Evolutionary conservation across 2,329 filamentous ascomycete genomes (phyloP), one percentile per base, ranked within the genome.

Genomic region (Trichophyton benhamiae): DNA sequence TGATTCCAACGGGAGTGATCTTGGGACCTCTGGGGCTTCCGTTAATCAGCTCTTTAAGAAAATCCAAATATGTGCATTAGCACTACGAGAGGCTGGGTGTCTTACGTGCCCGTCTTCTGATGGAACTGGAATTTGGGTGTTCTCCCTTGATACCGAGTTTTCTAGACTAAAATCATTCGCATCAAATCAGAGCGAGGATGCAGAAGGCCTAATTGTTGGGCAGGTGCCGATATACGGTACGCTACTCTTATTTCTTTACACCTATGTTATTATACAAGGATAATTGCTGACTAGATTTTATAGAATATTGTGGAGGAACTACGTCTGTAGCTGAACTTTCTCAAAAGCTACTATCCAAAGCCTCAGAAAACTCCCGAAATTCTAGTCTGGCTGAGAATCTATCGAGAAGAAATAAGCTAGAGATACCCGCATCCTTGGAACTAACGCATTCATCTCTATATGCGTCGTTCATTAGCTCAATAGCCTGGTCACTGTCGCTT

Each of bases 51-150:
- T 44, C 25, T 48, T 58, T 48, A 55, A 63, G 48, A 30, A 74
- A 60, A 67, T 76, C 48, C 75, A 75, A 63, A 69, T 74, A 55
- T 63, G 74, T 33, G 70, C 75, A 61, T 69, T 75, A 58, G 68
- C 67, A 53, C 61, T 76, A 52, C 68, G 75, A 59, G 71, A 68
- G 57, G 62, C 70, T 25, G 70, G 71, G 48, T 76, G 74, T 57
- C 66, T 76, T 52, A 74, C 73, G 6, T 72, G 74, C 49, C 72
- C 71, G 48, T 68, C 70, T 58, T 70, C 74, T 44, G 69, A 73
- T 57, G 71, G 72, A 4, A 67, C 74, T 22, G 73, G 74, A 20
- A 63, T 77, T 36, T 75, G 74, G 72, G 67, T 76, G 2, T 77
- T 76, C 60, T 77, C 74, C 22, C 63, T 72, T 8, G 72, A 71